Conservation (phyloP, 225 moss, liverwort and hornwort species). For the Marchantia paleacea region DNA sequence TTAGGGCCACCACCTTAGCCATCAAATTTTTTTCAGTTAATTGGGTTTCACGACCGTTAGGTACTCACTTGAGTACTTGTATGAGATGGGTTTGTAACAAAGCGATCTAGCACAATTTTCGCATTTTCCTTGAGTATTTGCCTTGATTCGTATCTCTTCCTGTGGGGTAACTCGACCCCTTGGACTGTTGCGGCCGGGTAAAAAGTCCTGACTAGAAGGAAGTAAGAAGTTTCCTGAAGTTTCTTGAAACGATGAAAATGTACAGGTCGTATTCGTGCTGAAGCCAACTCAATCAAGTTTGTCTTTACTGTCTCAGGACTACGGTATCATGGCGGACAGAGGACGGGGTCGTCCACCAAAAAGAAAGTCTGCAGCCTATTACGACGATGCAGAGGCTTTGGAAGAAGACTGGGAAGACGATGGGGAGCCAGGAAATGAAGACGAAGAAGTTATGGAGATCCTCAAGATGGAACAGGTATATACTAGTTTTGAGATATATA, state of each 20-base stretch:
- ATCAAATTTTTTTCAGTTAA: neutral
- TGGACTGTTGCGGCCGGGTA: too few species aligned
- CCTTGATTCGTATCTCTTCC: neutral
- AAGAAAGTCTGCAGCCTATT: conserved; percentile 35
- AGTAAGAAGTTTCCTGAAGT: too few species aligned
- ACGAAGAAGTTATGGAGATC: conserved; percentile 82
- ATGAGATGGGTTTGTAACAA: too few species aligned
- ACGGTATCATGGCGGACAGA: conserved; percentile 34
- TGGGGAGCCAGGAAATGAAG: conserved; percentile 64
- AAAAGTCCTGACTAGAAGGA: too few species aligned
- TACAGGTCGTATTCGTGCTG: too few species aligned
- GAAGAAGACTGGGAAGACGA: conserved; percentile 94
- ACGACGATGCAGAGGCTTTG: conserved; percentile 50
- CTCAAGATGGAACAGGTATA: conserved; percentile 94
- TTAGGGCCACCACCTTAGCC: neutral
- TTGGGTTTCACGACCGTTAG: too few species aligned
- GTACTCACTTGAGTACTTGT: too few species aligned
- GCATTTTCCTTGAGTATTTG: too few species aligned
- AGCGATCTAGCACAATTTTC: too few species aligned
- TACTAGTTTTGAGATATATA: neutral
- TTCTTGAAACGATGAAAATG: too few species aligned
- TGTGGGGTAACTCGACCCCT: too few species aligned
- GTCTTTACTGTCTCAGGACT: conserved; percentile 31
- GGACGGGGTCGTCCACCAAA: conserved; percentile 29
- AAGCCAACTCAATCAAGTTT: neutral